Evolutionary conservation across 1,284 basidiomycete genomes (phyloP).

Genomic region (Ceratobasidium theobromae): DNA sequence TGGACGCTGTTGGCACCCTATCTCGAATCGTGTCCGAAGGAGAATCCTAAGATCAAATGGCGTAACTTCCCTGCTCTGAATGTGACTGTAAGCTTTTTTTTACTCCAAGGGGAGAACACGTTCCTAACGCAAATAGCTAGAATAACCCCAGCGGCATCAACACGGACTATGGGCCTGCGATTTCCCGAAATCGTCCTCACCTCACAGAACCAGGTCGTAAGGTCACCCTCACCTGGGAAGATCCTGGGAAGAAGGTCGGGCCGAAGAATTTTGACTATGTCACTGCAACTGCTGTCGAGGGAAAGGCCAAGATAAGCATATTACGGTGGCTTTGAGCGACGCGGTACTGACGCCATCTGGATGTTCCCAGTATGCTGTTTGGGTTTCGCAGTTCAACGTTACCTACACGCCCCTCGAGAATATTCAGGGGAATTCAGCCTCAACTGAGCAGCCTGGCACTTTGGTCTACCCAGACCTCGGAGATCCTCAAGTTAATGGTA

Average conservation of each 20-base stretch:
- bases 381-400: constrained; percentile 64
- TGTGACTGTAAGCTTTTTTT: constrained; percentile 41
- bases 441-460: constrained; percentile 54
- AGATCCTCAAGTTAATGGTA: constrained; percentile 47
- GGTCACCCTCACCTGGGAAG: constrained; percentile 58
- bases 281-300: constrained; percentile 41
- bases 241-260: constrained; percentile 54
- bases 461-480: constrained; percentile 46
- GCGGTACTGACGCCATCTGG: background rate
- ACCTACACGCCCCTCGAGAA: constrained; percentile 58
- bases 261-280: constrained; percentile 45
- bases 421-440: constrained; percentile 48
- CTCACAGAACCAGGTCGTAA: constrained; percentile 52
- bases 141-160: constrained; percentile 25
- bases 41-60: constrained; percentile 60
- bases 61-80: constrained; percentile 56
- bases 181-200: constrained; percentile 54
- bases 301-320: constrained; percentile 46
- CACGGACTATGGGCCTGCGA: constrained; percentile 46
- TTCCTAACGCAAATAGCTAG: background rate
- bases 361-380: constrained; percentile 48
- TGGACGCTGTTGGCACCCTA: constrained; percentile 65
- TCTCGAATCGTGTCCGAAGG: constrained; percentile 57
- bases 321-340: background rate
- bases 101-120: too few relatives aligned